Conservation (phyloP, 352 stramenopile species). For the Poterioochromonas sp. region DNA sequence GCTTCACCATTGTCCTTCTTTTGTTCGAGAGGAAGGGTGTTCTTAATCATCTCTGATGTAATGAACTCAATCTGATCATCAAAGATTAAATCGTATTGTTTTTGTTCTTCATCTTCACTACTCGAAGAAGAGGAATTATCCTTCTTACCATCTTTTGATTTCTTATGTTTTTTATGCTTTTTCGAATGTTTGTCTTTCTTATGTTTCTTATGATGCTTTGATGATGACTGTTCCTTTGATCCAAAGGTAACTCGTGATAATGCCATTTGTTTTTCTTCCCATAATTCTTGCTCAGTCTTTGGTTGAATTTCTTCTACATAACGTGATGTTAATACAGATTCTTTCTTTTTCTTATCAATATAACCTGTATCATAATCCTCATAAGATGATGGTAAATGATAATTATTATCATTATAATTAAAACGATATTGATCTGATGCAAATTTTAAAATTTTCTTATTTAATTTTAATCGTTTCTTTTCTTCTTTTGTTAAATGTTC, state of each 20-base stretch:
- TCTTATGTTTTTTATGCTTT: too few species aligned
- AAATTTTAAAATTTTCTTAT: constrained; percentile 63
- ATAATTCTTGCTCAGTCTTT: constrained; percentile 94
- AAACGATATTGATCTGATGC: constrained; percentile 61
- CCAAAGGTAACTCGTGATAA: background rate
- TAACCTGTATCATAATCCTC: constrained; percentile 79
- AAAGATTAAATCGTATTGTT: constrained; percentile 92
- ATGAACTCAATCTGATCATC: constrained; percentile 99
- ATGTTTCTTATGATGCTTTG: background rate
- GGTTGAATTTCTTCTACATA: constrained; percentile 82
- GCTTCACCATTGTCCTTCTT: constrained; percentile 45
- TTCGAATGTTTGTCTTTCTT: too few species aligned
- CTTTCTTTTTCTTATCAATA: constrained; percentile 70
- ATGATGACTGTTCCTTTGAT: background rate
- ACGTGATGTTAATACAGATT: constrained; percentile 80
- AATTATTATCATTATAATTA: constrained; percentile 50
- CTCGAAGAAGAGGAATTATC: constrained; percentile 65
- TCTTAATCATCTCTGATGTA: constrained; percentile 68
- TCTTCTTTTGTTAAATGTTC: constrained; percentile 43
- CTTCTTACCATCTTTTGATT: too few species aligned
- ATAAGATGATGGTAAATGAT: constrained; percentile 89
- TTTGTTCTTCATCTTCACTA: constrained; percentile 55
- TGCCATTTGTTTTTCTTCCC: constrained; percentile 93
- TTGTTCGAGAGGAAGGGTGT: constrained; percentile 48
- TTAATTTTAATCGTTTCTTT: constrained; percentile 38